Evolutionary conservation across 1,284 basidiomycete species (phyloP).

Genomic region (Ustilago esculenta): DNA sequence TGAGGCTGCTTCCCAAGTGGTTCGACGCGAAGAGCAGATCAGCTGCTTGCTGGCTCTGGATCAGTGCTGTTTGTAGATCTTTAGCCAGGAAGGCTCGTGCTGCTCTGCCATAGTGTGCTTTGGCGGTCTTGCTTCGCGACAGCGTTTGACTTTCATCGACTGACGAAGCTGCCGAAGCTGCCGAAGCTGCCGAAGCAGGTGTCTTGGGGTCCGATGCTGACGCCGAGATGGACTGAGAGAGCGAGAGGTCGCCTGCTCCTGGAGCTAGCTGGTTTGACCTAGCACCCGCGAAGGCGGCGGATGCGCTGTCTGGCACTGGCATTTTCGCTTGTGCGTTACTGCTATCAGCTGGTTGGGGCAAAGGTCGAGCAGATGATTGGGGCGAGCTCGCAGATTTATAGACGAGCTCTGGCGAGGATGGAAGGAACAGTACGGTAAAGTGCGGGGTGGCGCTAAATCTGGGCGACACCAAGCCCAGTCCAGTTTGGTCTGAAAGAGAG

Average conservation of each 20-base stretch:
- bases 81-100: conserved; percentile 54
- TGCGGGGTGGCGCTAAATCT: too few relatives aligned
- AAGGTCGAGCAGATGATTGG: too few relatives aligned
- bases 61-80: conserved; percentile 38
- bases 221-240: conserved; percentile 43
- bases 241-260: conserved; percentile 13
- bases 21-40: conserved; percentile 21
- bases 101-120: conserved; percentile 31
- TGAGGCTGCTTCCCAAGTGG: conserved; percentile 37
- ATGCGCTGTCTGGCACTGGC: conserved; percentile 23
- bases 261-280: conserved; percentile 5
- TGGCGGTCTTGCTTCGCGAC: conserved; percentile 37
- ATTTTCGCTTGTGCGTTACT: conserved; percentile 4
- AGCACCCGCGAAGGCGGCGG: conserved; percentile 3
- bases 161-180: conserved; percentile 24
- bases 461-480: too few relatives aligned
- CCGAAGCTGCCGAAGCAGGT: conserved; percentile 31
- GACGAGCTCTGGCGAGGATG: not conserved
- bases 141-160: conserved; percentile 28
- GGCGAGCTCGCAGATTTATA: too few relatives aligned
- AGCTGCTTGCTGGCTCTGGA: conserved; percentile 40
- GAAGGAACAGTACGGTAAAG: not conserved
- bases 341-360: too few relatives aligned
- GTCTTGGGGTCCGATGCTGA: conserved; percentile 41
- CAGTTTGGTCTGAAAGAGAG: too few relatives aligned